Conservation (phyloP, 202 grass and related monocot species). For the Saccharum hybrid region DNA sequence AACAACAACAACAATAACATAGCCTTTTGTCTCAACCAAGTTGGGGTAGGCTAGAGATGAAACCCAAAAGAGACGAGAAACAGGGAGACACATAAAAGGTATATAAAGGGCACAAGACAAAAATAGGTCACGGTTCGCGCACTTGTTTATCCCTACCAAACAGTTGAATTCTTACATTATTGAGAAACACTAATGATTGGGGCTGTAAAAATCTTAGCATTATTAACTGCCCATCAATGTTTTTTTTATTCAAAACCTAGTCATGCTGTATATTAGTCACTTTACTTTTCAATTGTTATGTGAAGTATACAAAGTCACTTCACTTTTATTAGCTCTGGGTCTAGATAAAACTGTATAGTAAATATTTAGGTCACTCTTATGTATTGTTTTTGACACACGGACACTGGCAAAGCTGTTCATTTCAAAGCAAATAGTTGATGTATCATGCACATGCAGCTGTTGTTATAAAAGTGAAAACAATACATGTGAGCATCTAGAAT, state of each 20-base stretch:
- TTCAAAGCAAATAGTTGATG: constrained; percentile 2
- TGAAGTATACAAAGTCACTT: constrained; percentile 7
- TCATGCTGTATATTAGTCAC: background rate
- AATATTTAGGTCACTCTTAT: constrained; percentile 19
- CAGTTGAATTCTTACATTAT: constrained; percentile 16
- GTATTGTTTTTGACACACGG: background rate
- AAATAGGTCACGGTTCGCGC: too few species aligned
- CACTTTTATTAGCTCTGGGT: constrained; percentile 31
- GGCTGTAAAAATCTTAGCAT: constrained; percentile 3
- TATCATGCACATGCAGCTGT: background rate
- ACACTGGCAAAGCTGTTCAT: background rate
- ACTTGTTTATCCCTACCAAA: too few species aligned
- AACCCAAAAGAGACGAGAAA: too few species aligned
- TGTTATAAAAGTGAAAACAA: constrained; percentile 5
- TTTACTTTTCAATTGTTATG: background rate
- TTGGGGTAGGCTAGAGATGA: too few species aligned
- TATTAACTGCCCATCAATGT: background rate
- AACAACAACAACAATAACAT: too few species aligned
- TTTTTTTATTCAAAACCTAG: background rate
- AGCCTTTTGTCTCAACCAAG: too few species aligned
- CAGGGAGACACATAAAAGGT: too few species aligned
- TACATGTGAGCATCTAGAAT: background rate
- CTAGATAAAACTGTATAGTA: constrained; percentile 25
- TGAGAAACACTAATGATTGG: background rate
- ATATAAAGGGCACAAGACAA: too few species aligned